These are phyloP conservation scores for Trichosporon sp. DNA, from an alignment of 1,284 basidiomycete genomes.

Conservation along the genomic window DNA sequence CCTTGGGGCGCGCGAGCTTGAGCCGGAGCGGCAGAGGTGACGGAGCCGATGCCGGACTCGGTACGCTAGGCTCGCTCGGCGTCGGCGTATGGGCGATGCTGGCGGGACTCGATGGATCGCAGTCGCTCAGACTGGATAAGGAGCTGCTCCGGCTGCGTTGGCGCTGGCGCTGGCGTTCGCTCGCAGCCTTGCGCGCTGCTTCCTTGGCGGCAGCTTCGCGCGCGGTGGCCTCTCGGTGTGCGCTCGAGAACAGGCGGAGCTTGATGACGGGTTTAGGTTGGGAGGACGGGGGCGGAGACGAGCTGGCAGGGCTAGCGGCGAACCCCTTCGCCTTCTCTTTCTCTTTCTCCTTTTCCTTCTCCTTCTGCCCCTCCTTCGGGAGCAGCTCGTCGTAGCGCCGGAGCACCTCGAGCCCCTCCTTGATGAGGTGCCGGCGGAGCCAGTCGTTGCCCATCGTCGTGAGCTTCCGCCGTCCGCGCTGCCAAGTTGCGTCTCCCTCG, in stretches of 20 bases:
- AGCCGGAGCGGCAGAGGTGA: constrained; percentile 2
- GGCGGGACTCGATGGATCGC: background rate
- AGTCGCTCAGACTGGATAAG: constrained; percentile 7
- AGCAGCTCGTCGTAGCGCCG: constrained; percentile 28
- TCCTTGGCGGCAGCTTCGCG: background rate
- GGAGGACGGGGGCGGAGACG: background rate
- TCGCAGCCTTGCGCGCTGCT: background rate
- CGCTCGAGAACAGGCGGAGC: background rate
- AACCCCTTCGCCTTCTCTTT: constrained; percentile 25
- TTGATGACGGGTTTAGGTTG: background rate
- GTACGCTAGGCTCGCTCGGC: background rate
- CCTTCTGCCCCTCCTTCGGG: constrained; percentile 12
- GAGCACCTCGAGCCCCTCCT: constrained; percentile 44
- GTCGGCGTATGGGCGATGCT: background rate
- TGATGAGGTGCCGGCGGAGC: constrained; percentile 37
- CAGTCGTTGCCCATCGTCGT: constrained; percentile 35
- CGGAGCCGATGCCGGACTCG: background rate
- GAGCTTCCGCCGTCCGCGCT: constrained; percentile 34
- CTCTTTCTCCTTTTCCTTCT: constrained; percentile 5
- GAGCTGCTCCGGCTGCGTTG: background rate
- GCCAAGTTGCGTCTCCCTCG: constrained; percentile 23
- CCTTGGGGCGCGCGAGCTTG: background rate
- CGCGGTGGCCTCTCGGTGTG: background rate
- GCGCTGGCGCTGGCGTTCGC: background rate
- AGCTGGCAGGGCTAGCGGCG: background rate